Evolutionary conservation across 179 eudicot genomes (phyloP).

Genomic region (Vitellaria paradoxa): DNA sequence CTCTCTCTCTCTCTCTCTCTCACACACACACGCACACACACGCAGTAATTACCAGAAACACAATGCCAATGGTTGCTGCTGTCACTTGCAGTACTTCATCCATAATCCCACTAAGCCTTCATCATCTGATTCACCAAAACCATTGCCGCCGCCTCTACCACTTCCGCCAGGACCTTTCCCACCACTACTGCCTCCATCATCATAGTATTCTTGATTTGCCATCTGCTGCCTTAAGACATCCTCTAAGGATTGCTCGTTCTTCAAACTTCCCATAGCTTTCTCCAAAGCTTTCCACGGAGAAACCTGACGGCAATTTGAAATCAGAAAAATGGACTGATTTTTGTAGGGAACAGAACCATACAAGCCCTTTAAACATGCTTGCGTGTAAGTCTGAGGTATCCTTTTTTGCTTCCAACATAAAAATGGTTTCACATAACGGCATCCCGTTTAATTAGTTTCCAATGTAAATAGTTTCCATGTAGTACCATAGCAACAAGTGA

Average conservation of each 20-base stretch:
- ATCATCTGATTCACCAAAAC: conserved; percentile 49
- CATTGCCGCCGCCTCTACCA: conserved; percentile 35
- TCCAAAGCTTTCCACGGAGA: conserved; percentile 76
- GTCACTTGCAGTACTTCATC: conserved; percentile 60
- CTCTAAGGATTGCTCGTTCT: conserved; percentile 61
- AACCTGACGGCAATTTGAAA: conserved; percentile 33
- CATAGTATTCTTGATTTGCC: conserved; percentile 58
- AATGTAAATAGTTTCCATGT: too few species aligned
- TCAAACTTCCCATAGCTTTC: conserved; percentile 50
- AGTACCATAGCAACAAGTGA: not conserved
- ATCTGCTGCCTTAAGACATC: conserved; percentile 63
- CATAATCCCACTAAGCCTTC: conserved; percentile 38
- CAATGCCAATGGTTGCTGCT: conserved; percentile 58
- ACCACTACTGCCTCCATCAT: conserved; percentile 38
- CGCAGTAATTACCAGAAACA: conserved; percentile 53
- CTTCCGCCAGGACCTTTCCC: conserved; percentile 32
- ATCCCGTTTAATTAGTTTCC: too few species aligned
- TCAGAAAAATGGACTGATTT: not conserved
- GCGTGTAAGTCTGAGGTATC: not conserved
- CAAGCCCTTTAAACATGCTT: not conserved
- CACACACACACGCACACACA: too few species aligned
- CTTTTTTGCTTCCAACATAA: not conserved
- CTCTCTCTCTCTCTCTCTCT: too few species aligned
- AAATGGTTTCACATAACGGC: too few species aligned
- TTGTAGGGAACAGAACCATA: not conserved